Evolutionary conservation across 1,284 basidiomycete species (phyloP), one percentile per base, ranked within the genome.

Genomic region (Sporisorium iseilematis-ciliati): DNA sequence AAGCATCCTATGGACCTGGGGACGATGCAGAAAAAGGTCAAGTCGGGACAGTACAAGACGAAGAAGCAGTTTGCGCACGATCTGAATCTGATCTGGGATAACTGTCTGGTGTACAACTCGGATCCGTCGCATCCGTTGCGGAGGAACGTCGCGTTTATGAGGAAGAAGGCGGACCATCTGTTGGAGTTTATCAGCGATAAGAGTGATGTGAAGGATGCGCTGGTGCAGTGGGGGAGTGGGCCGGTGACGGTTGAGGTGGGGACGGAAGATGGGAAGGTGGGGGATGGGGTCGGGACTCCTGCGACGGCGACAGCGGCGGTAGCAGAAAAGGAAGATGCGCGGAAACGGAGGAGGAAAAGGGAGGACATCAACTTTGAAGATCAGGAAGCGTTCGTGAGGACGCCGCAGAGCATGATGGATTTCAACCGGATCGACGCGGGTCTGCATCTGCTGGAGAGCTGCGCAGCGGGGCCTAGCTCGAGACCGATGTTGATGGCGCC

Each of bases 31-130:
- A 93, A 91, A 88, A 96, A 96, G 87, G 91, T 97, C 84, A 97
- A 96, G 87, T 87, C 89, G 54, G 93, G 92, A 5, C 77, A 79
- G 64, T 98, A 97, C 89, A 96, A 95, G 87, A 93, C 90, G 58
- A 98, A 99, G 87, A 89, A 90, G 68, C 92, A 96, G 81, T 99
- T 99, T 86, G 91, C 92, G 71, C 91, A 92, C 69, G 97, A 99
- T 86, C 87, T 99, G 48, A 93, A 96, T 78, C 89, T 97, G 69
- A 98, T 99, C 78, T 99, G 96, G 96, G 90, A 91, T 58, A 99
- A 99, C 81, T 98, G 96, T 85, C 89, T 92, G 77, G 90, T 89
- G 12, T 99, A 98, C 86, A 99, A 99, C 85, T 91, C 92, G 25
- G 90, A 91, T 18, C 92, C 94, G 48, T 61, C 62, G 23, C 83